Percentiles rank a stretch among this genome's conserved stretches.
phyloP scores from a whole-genome alignment of 1,139 yeast genomes.

The Candida dubliniensis region DNA sequence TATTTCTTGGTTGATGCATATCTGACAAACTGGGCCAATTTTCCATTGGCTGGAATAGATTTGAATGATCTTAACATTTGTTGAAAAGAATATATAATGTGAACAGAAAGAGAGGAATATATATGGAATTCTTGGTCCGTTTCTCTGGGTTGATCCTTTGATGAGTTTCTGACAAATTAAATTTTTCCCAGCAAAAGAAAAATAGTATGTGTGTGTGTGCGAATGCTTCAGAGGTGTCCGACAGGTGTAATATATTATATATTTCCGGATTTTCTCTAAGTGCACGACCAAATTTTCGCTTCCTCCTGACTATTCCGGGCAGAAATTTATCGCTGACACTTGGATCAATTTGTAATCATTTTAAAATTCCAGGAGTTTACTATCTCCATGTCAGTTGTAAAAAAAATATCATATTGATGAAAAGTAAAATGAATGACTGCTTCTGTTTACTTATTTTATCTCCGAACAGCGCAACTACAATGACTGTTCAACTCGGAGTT shows the following conservation, averaged over 20 bases:
- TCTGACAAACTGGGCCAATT: slow-evolving; percentile 33
- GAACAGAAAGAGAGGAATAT: not conserved
- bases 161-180: not conserved
- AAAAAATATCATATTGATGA: too few relatives aligned
- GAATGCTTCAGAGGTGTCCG: not conserved
- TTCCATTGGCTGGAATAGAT: slow-evolving; percentile 7
- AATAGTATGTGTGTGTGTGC: not conserved
- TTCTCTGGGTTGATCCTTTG: not conserved
- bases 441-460: too few relatives aligned
- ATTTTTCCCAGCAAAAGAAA: not conserved
- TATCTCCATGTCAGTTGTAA: too few relatives aligned
- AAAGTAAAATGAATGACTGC: too few relatives aligned
- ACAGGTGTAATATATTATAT: not conserved
- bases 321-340: too few relatives aligned
- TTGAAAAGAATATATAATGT: not conserved
- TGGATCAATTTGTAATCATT: too few relatives aligned
- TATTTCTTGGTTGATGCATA: slow-evolving; percentile 57
- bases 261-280: not conserved
- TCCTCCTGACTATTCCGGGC: too few relatives aligned
- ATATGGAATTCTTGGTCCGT: not conserved
- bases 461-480: too few relatives aligned
- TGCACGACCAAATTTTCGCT: not conserved
- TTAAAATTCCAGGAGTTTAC: too few relatives aligned
- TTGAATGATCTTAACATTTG: slow-evolving; percentile 17
- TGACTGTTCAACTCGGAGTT: too few relatives aligned